Evolutionary conservation across 371 early-diverging fungal species (phyloP).

Genomic region (Syncephalastrum racemosum): DNA sequence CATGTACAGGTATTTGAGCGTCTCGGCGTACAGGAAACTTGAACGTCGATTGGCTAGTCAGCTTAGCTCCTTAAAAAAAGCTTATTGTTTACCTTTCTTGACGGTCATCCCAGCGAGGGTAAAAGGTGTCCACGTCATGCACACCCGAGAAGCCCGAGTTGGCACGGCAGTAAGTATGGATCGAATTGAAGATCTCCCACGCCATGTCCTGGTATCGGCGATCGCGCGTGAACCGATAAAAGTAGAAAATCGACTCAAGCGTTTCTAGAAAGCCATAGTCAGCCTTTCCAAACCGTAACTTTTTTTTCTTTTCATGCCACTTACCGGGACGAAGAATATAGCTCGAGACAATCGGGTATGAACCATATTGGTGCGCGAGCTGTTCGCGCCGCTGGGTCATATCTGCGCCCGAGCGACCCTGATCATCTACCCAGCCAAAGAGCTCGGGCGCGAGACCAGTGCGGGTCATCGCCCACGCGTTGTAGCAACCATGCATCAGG

Average conservation of each 20-base stretch:
- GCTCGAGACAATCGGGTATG: constrained; percentile 22
- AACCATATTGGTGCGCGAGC: constrained; percentile 16
- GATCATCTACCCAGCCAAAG: constrained; percentile 31
- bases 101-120: constrained; percentile 38
- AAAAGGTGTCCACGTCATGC: constrained; percentile 25
- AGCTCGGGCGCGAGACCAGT: constrained; percentile 47
- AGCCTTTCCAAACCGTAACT: no score
- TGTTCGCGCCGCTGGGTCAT: constrained; percentile 14
- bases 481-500: constrained; percentile 40
- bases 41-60: constrained; percentile 3
- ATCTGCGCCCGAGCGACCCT: constrained; percentile 12
- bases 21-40: constrained; percentile 90
- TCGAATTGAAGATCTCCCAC: constrained; percentile 64
- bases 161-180: constrained; percentile 41
- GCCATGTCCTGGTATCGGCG: constrained; percentile 70
- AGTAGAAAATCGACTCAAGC: constrained; percentile 71
- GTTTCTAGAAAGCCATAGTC: constrained; percentile 53
- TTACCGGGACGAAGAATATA: constrained; percentile 46
- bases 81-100: constrained; percentile 46
- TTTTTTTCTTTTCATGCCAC: not conserved
- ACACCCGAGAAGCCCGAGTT: constrained; percentile 44
- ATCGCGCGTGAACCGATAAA: constrained; percentile 72
- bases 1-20: constrained; percentile 92
- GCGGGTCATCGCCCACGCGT: constrained; percentile 36
- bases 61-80: not conserved